Conservation (phyloP, 139 green algal genomes). For the Coelastrella sp. region DNA sequence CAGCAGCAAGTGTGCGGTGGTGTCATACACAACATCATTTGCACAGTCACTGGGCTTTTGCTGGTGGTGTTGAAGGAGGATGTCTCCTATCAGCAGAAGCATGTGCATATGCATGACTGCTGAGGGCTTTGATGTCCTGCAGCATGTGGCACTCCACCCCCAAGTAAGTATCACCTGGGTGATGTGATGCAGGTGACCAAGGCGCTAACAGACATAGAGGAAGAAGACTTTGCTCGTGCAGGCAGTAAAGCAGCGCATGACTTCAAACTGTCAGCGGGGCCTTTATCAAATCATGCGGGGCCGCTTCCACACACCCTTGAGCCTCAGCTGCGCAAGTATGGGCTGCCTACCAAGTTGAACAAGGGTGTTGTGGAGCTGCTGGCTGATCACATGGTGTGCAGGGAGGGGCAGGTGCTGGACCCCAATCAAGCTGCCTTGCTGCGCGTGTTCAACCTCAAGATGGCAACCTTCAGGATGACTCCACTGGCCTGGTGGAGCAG, state of each 20-base stretch:
- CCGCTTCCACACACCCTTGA: constrained; percentile 96
- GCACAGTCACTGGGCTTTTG: too few species aligned
- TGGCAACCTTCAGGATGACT: constrained; percentile 84
- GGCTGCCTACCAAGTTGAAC: constrained; percentile 93
- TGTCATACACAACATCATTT: too few species aligned
- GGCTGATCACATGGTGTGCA: constrained; percentile 85
- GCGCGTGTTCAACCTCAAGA: constrained; percentile 88
- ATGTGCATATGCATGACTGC: neutral
- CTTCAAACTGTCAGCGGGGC: constrained; percentile 79
- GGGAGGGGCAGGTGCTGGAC: constrained; percentile 78
- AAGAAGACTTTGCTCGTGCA: constrained; percentile 90
- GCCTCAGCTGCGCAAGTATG: constrained; percentile 90
- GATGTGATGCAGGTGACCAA: constrained; percentile 51
- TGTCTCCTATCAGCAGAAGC: neutral
- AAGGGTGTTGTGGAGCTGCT: constrained; percentile 94
- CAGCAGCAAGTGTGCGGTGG: too few species aligned
- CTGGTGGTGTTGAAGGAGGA: too few species aligned
- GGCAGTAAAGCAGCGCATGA: constrained; percentile 80
- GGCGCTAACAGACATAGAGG: constrained; percentile 65
- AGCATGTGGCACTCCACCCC: neutral
- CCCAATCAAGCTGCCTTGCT: constrained; percentile 87
- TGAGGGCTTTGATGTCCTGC: neutral
- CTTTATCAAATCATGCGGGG: constrained; percentile 77
- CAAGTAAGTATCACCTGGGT: neutral
- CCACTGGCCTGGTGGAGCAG: constrained; percentile 73